Percentiles rank a stretch among this genome's conserved stretches.
Evolutionary conservation across 108 stramenopile genomes (phyloP).

Genomic region (Skeletonema tropicum): DNA sequence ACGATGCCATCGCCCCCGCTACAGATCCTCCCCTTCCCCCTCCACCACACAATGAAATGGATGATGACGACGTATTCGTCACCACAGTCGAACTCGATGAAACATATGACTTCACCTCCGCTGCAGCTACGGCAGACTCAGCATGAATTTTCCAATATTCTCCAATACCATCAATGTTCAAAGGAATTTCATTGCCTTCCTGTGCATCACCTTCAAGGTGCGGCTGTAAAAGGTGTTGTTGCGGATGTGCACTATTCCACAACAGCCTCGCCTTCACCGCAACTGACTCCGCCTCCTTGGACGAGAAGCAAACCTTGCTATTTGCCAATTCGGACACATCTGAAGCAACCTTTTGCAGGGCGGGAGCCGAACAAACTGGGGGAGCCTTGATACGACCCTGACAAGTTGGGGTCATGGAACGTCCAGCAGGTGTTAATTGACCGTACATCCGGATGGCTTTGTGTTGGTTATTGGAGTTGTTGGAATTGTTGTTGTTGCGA

Average conservation of each 20-base stretch:
- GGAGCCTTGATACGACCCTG: constrained; percentile 43
- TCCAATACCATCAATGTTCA: constrained; percentile 15
- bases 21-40: background rate
- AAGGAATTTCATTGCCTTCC: constrained; percentile 16
- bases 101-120: constrained; percentile 12
- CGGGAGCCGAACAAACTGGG: constrained; percentile 16
- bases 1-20: background rate
- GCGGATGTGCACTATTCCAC: background rate
- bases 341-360: constrained; percentile 26
- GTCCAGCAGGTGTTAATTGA: constrained; percentile 21
- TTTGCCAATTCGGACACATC: constrained; percentile 6
- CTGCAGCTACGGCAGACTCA: background rate
- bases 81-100: constrained; percentile 32
- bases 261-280: constrained; percentile 17
- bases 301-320: constrained; percentile 17
- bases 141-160: constrained; percentile 2
- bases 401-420: constrained; percentile 26
- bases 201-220: background rate
- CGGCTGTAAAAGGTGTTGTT: too few relatives aligned
- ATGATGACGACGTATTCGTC: constrained; percentile 19
- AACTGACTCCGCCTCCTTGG: constrained; percentile 22
- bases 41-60: background rate
- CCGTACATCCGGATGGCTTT: background rate
- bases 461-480: background rate
- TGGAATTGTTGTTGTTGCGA: background rate